Conservation (phyloP, 2,329 filamentous ascomycete species). For the Drechmeria coniospora region DNA sequence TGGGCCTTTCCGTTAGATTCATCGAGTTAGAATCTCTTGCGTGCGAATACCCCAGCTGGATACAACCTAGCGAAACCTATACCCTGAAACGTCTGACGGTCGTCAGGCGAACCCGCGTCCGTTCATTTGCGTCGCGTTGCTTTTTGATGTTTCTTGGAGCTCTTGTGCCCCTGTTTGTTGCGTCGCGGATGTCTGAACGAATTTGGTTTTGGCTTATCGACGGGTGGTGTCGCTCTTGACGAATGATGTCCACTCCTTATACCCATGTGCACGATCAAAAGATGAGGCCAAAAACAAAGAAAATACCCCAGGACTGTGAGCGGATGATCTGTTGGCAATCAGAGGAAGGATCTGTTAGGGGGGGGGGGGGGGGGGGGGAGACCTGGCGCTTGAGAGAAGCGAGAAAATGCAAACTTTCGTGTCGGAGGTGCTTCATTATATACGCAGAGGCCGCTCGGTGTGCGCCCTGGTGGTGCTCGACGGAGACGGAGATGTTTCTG, state of each 20-base stretch:
- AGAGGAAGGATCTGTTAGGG: constrained; percentile 1
- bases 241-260: constrained; percentile 19
- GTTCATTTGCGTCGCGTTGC: too few species aligned
- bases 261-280: constrained; percentile 18
- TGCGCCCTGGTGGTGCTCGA: too few species aligned
- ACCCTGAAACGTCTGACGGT: constrained; percentile 23
- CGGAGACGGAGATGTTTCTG: too few species aligned
- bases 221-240: constrained; percentile 15
- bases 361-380: neutral
- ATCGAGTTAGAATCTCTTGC: constrained; percentile 26
- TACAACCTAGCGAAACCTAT: constrained; percentile 50
- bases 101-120: too few species aligned
- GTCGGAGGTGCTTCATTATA: too few species aligned
- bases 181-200: constrained; percentile 5
- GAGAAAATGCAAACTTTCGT: too few species aligned
- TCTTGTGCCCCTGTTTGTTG: constrained; percentile 5
- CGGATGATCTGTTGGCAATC: constrained; percentile 9
- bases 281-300: constrained; percentile 15
- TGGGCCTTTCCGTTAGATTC: constrained; percentile 76
- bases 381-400: neutral
- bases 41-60: constrained; percentile 47
- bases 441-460: too few species aligned
- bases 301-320: constrained; percentile 18
- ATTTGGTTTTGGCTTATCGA: constrained; percentile 7
- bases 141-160: constrained; percentile 7